Conservation (phyloP, 305 asterid species). For the Solanum hybrid region DNA sequence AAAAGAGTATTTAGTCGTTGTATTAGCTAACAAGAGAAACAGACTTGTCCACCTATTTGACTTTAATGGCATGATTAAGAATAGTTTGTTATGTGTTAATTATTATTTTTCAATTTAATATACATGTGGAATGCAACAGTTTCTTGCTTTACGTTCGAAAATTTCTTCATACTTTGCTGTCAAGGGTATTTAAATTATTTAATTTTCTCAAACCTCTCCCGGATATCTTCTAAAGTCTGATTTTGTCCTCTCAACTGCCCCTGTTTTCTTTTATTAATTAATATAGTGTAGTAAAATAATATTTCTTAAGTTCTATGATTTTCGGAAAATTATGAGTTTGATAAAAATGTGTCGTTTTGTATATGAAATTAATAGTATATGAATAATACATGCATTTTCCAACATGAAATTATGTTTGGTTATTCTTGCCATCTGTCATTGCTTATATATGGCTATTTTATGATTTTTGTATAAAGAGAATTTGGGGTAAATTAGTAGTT, state of each 20-base stretch:
- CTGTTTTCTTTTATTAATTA: background rate
- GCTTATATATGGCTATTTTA: background rate
- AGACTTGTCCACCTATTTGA: slow-evolving; percentile 4
- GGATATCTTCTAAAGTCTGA: background rate
- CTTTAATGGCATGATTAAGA: background rate
- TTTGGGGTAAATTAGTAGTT: background rate
- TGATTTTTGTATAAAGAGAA: background rate
- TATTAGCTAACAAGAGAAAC: background rate
- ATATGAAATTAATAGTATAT: background rate
- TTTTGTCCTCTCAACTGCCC: slow-evolving; percentile 1
- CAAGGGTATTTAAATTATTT: background rate
- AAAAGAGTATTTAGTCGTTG: background rate
- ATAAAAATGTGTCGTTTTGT: background rate
- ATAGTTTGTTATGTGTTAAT: background rate
- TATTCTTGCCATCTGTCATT: background rate
- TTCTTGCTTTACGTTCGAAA: background rate
- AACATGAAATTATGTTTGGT: background rate
- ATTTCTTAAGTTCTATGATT: background rate
- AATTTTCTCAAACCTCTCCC: background rate
- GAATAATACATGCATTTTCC: background rate
- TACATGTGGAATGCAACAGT: background rate
- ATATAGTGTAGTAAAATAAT: background rate
- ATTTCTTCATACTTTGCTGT: background rate
- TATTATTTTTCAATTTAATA: background rate
- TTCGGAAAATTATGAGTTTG: background rate